Base-by-base conservation (phyloP, 176 grass and related monocot species). In the Cocos nucifera region DNA sequence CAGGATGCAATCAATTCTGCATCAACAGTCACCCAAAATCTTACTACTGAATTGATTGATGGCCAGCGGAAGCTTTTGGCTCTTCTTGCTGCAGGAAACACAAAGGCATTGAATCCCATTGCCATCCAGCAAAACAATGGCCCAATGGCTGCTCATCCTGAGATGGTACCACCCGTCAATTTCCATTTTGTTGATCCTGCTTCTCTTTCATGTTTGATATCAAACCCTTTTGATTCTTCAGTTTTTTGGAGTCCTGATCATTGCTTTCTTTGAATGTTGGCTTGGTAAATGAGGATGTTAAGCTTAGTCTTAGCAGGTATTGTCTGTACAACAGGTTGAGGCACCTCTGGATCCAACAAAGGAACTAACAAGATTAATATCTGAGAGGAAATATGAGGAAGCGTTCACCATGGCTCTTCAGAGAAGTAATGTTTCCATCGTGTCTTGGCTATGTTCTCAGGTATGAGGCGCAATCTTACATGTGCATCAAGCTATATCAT, bases 361-460 rank as follows among this genome's bases (percentile, higher is more conserved):
- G 65, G 87, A 97, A 32, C 70, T 97, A 49, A 44, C 69, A 48
- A 79, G 82, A 56, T 64, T 97, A 50, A 78, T 92, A 65, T 65
- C 73, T 58, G 93, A 92, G 66, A 76, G 16, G 10, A 97, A 97
- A 58, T 86, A 78, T 5, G 84, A 92, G 7, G 93, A 97, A 57
- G 81, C 93, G 60, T 97, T 97, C 80, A 97, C 83, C 15, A 76
- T 88, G 76, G 84, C 93, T 49, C 93, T 97, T 73, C 93, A 97
- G 75, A 88, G 81, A 82, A 83, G 80, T 17, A 81, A 97, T 2
- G 70, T 97, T n/a, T 78, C 81, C 26, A 66, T 97, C 24, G 93
- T 97, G 15, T 97, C 93, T 73, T 88, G 84, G 93, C 62, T 97
- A 30, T 97, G 87, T 54, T 72, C 93, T 63, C 93, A 91, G 87